Conservation (phyloP, 139 green algal genomes). For the Raphidocelis subcapitata region DNA sequence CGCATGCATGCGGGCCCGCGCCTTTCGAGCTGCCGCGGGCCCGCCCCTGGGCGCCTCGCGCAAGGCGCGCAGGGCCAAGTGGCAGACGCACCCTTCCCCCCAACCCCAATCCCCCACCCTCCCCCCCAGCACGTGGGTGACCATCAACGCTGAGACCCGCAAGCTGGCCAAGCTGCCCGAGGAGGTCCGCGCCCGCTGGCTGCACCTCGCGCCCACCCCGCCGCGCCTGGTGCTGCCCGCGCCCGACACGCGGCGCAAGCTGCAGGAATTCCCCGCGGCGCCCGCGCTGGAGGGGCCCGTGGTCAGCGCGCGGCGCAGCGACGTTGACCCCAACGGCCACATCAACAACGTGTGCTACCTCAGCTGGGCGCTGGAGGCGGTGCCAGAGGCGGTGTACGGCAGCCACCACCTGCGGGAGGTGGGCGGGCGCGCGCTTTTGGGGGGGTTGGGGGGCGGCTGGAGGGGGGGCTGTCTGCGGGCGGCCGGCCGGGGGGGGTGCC, state of each 20-base stretch:
- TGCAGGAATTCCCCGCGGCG: conserved; percentile 42
- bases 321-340: conserved; percentile 99
- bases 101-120: neutral
- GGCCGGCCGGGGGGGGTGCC: too few relatives aligned
- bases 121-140: conserved; percentile 85
- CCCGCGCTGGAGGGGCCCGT: conserved; percentile 11
- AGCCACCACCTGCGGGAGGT: conserved; percentile 69
- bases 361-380: conserved; percentile 85
- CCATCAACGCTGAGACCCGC: conserved; percentile 84
- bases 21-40: too few relatives aligned
- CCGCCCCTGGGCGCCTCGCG: too few relatives aligned
- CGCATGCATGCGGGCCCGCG: too few relatives aligned
- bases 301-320: conserved; percentile 71
- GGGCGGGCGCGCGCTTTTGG: neutral
- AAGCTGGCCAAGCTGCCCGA: conserved; percentile 76
- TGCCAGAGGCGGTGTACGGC: conserved; percentile 70
- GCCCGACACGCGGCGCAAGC: conserved; percentile 53
- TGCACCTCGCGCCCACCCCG: conserved; percentile 39
- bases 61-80: too few relatives aligned
- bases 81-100: too few relatives aligned
- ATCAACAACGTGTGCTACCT: conserved; percentile 98
- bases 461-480: neutral
- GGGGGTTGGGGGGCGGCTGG: neutral
- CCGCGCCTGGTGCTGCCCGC: conserved; percentile 32
- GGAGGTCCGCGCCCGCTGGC: conserved; percentile 52